Base-by-base conservation (phyloP, 2,329 filamentous ascomycete genomes). In the Colletotrichum sp. region DNA sequence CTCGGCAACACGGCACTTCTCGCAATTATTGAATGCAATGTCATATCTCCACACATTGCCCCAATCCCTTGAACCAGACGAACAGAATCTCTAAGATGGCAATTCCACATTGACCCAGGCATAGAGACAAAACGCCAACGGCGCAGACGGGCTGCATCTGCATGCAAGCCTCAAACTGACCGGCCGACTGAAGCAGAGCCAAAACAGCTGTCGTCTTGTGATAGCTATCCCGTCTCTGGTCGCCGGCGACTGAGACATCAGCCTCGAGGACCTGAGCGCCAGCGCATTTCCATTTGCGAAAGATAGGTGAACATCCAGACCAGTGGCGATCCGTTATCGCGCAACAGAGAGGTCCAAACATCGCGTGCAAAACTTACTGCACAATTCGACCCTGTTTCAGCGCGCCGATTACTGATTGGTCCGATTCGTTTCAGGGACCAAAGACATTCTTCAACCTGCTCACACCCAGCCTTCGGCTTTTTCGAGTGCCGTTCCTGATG, bases 1-100 rank as follows among this genome's bases (percentile, higher is more conserved):
- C 43, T 52, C n/a, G n/a, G 43, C 43, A 52, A 52, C 10, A 5
- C 43, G 43, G 43, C 43, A 48, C 43, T 7, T 21, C 10, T 48
- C n/a, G n/a, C n/a, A 48, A n/a, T 21, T n/a, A 3, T 3, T 21
- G 15, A 3, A 48, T 21, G n/a, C 43, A 48, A 48, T 2, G 18
- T 12, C 39, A 48, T 18, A 6, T 3, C 39, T 9, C 16, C 8
- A 6, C 39, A 48, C 9, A 48, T 48, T 0, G 39, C 18, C 39
- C 4, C 39, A 48, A 6, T 48, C 0, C 39, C 39, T 21, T 12
- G 36, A 43, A 48, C 8, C 16, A 43, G n/a, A 52, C 1, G 0
- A 24, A 0, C n/a, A 52, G n/a, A 21, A 21, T 52, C 3, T 21
- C n/a, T 21, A 0, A 1, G 1, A 52, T 52, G 43, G 0, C 39